These are phyloP conservation scores for Aspergillus tamarii DNA, from an alignment of 2,329 filamentous ascomycete genomes.

Conservation along the genomic window DNA sequence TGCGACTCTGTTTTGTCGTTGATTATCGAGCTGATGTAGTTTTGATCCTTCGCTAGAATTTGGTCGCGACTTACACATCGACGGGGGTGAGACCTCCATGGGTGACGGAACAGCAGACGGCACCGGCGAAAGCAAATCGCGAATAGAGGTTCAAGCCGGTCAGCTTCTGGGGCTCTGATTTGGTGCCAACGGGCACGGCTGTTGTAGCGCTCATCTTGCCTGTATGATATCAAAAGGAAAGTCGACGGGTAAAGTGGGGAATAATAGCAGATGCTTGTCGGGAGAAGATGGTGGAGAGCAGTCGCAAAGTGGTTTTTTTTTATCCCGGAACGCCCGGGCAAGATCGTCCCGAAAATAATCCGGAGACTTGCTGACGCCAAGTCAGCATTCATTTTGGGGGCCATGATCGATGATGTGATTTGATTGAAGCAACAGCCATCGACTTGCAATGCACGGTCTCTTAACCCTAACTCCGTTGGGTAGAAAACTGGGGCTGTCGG, in stretches of 20 bases:
- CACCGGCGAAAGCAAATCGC: constrained; percentile 94
- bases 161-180: constrained; percentile 46
- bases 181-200: background rate
- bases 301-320: background rate
- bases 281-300: background rate
- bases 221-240: background rate
- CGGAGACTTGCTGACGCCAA: background rate
- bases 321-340: background rate
- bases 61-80: constrained; percentile 82
- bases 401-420: background rate
- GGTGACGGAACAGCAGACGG: constrained; percentile 96
- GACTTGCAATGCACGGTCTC: too few relatives aligned
- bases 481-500: background rate
- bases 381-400: background rate
- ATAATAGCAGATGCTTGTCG: background rate
- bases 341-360: background rate
- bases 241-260: background rate
- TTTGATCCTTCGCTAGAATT: background rate
- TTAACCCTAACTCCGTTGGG: background rate
- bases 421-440: too few relatives aligned
- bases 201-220: background rate
- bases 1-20: background rate
- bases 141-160: constrained; percentile 78
- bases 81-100: constrained; percentile 96
- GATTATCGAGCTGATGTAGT: background rate